phyloP scores from a whole-genome alignment of 2,329 filamentous ascomycete genomes.

The Aspergillus neotritici region DNA sequence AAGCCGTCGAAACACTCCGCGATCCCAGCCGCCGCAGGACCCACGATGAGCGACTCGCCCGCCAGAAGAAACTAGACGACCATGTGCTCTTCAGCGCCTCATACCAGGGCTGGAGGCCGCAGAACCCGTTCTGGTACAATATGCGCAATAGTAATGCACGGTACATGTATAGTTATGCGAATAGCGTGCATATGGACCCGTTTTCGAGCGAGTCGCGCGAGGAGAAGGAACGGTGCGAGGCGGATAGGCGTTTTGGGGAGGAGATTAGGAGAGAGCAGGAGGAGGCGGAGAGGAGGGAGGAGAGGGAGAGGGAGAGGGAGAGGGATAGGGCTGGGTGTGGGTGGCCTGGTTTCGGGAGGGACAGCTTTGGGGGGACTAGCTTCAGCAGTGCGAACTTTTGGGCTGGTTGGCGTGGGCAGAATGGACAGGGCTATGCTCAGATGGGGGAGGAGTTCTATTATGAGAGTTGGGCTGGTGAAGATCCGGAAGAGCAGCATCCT shows the following conservation, averaged over 20 bases:
- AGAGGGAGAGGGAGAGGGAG: not conserved
- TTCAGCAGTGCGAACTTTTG: too few relatives aligned
- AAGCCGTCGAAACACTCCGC: slow-evolving; percentile 32
- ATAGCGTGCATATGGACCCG: slow-evolving; percentile 29
- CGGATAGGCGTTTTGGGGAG: slow-evolving; percentile 1
- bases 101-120: slow-evolving; percentile 13
- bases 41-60: slow-evolving; percentile 18
- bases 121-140: not conserved
- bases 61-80: not conserved
- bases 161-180: slow-evolving; percentile 26
- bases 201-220: slow-evolving; percentile 17
- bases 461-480: not conserved
- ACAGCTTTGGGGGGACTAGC: too few relatives aligned
- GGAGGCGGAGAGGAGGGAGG: not conserved
- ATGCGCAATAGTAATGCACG: slow-evolving; percentile 6
- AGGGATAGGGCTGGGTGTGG: not conserved
- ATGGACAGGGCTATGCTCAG: too few relatives aligned
- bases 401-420: too few relatives aligned
- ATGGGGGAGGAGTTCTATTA: not conserved
- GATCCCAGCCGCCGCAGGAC: slow-evolving; percentile 19
- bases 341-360: too few relatives aligned
- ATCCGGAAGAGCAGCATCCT: too few relatives aligned
- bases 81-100: not conserved
- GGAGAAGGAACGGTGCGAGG: slow-evolving; percentile 12
- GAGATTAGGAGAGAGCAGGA: slow-evolving; percentile 3